A percentile compares a stretch with the other conserved stretches of the same genome.
These are phyloP conservation scores for Sarocladium kiliense DNA, from an alignment of 2,329 filamentous ascomycete genomes.

Conservation along the genomic window DNA sequence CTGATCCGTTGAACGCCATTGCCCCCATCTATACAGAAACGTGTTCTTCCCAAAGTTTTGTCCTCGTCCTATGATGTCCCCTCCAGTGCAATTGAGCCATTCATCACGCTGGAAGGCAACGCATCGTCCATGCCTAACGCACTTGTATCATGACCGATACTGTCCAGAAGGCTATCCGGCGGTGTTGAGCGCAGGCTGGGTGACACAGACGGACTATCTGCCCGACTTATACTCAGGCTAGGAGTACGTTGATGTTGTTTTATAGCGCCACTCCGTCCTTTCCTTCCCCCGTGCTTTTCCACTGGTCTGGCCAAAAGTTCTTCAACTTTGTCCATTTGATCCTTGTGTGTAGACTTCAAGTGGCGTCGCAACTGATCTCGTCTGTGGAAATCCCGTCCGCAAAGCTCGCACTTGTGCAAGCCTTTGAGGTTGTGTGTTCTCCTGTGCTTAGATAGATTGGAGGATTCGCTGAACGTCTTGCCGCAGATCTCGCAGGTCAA, in stretches of 20 bases:
- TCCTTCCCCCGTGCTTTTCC: slow-evolving; percentile 1
- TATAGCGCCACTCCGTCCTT: slow-evolving; percentile 3
- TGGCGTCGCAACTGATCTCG: slow-evolving; percentile 58
- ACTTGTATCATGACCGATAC: background rate
- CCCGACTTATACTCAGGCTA: slow-evolving; percentile 2
- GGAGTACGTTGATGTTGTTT: slow-evolving; percentile 3
- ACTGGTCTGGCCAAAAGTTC: slow-evolving; percentile 6
- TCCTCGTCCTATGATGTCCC: background rate
- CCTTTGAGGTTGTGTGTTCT: slow-evolving; percentile 54
- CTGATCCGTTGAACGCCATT: background rate
- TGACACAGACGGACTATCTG: slow-evolving; percentile 2
- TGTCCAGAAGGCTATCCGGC: slow-evolving; percentile 5
- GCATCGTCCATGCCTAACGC: background rate
- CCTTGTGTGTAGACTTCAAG: slow-evolving; percentile 28
- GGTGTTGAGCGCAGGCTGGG: slow-evolving; percentile 4
- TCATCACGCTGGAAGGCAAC: slow-evolving; percentile 5
- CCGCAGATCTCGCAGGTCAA: slow-evolving; percentile 53
- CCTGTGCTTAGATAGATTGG: slow-evolving; percentile 61
- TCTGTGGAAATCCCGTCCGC: slow-evolving; percentile 53
- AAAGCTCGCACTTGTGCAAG: slow-evolving; percentile 46
- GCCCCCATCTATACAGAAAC: background rate
- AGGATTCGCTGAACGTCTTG: slow-evolving; percentile 59
- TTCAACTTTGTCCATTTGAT: slow-evolving; percentile 12
- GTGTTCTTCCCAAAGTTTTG: slow-evolving; percentile 20
- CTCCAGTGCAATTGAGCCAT: background rate